phyloP scores from a whole-genome alignment of 352 stramenopile genomes.

The Pythium brassicae region DNA sequence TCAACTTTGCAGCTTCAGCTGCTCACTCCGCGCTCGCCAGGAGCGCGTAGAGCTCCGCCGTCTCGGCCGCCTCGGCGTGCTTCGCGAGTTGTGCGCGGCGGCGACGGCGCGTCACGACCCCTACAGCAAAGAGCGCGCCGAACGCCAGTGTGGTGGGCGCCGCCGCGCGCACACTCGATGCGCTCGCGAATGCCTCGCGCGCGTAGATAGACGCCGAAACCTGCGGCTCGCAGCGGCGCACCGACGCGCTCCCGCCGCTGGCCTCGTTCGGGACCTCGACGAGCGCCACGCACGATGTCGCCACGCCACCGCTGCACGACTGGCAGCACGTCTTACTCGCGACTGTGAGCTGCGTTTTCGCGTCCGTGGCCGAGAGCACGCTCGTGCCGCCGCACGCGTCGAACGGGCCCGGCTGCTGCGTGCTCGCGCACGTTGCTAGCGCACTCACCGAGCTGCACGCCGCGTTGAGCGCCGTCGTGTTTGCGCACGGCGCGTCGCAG shows the following conservation, averaged over 20 bases:
- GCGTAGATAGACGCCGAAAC: neutral
- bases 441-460: neutral
- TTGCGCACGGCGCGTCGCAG: conserved; percentile 20
- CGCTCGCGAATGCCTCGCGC: neutral
- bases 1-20: neutral
- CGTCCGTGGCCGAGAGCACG: conserved; percentile 1
- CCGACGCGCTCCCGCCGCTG: neutral
- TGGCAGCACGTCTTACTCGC: conserved; percentile 7
- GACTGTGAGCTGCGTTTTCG: conserved; percentile 3
- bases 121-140: neutral
- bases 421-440: neutral
- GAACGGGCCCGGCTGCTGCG: neutral
- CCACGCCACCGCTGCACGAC: neutral
- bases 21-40: neutral
- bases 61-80: neutral
- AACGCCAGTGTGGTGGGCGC: neutral
- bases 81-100: neutral
- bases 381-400: conserved; percentile 3
- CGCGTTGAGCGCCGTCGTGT: neutral
- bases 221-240: conserved; percentile 9
- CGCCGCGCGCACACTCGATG: neutral
- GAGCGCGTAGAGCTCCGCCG: neutral
- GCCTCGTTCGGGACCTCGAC: neutral
- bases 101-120: neutral
- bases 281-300: conserved; percentile 1